phyloP scores from a whole-genome alignment of 2,329 filamentous ascomycete species.

The Ploettnerulaceae sp. region DNA sequence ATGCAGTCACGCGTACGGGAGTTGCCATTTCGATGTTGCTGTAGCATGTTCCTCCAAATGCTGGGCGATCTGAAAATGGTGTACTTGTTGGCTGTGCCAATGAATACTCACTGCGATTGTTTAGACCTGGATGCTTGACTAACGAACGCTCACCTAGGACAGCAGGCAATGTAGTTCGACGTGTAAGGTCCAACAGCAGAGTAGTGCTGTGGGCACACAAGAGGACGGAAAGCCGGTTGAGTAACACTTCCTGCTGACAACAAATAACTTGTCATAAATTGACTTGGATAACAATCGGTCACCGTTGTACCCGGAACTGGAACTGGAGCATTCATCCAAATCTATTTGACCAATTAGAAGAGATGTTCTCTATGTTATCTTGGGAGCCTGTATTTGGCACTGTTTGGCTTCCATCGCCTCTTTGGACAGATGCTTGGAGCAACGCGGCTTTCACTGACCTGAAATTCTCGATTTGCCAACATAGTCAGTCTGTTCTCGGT shows the following conservation, averaged over 20 bases:
- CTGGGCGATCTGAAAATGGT: conserved; percentile 18
- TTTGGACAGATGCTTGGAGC: no score
- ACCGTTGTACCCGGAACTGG: conserved; percentile 25
- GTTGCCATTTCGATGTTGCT: conserved; percentile 12
- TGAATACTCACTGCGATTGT: conserved; percentile 17
- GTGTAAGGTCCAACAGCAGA: conserved; percentile 19
- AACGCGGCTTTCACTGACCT: no score
- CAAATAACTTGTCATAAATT: conserved; percentile 22
- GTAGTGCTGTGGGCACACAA: conserved; percentile 24
- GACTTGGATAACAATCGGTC: conserved; percentile 25
- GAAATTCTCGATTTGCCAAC: conserved; percentile 19
- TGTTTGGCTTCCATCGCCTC: no score
- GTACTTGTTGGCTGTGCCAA: conserved; percentile 15
- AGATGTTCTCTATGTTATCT: not conserved
- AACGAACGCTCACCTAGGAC: conserved; percentile 21
- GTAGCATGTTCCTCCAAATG: conserved; percentile 27
- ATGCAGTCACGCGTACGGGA: conserved; percentile 17
- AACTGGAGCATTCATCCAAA: conserved; percentile 24
- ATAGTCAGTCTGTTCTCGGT: conserved; percentile 24
- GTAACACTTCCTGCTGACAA: conserved; percentile 17
- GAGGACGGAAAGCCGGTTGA: conserved; percentile 22
- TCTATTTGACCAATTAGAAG: conserved; percentile 5
- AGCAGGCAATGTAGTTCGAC: conserved; percentile 29
- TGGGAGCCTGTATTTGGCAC: not conserved
- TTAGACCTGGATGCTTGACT: not conserved